phyloP scores from a whole-genome alignment of 192 early-diverging fungal genomes.

The Coemansia furcata region DNA sequence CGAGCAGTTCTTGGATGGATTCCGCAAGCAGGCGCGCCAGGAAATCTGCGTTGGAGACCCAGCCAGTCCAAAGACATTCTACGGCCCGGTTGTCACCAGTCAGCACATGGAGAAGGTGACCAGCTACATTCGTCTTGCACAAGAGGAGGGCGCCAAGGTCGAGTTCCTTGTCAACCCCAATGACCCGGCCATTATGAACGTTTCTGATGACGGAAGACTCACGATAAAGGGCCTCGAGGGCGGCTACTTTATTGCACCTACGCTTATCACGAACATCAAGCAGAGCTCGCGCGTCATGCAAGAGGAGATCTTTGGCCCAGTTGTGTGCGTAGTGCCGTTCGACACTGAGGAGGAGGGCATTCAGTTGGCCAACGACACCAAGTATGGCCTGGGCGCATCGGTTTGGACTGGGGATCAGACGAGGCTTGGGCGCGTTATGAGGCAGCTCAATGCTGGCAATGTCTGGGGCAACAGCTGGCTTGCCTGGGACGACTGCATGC shows the following conservation, averaged over 20 bases:
- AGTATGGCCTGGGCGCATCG: conserved; percentile 73
- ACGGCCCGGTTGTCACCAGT: conserved; percentile 72
- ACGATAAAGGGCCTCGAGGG: conserved; percentile 53
- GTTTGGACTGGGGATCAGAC: conserved; percentile 70
- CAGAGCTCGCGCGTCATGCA: conserved; percentile 55
- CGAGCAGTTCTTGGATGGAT: conserved; percentile 62
- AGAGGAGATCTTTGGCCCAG: conserved; percentile 90
- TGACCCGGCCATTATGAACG: conserved; percentile 18
- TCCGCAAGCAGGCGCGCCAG: conserved; percentile 46
- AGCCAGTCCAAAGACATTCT: conserved; percentile 55
- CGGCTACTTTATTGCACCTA: conserved; percentile 80
- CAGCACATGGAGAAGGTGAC: conserved; percentile 70
- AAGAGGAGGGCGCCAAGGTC: conserved; percentile 59
- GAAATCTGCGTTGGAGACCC: conserved; percentile 71
- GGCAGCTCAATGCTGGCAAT: conserved; percentile 63
- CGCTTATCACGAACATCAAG: conserved; percentile 62
- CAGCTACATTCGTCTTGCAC: conserved; percentile 64
- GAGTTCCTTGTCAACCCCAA: conserved; percentile 46
- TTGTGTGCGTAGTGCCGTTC: conserved; percentile 74
- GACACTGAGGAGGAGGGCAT: conserved; percentile 70
- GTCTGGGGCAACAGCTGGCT: conserved; percentile 83
- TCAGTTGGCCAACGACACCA: conserved; percentile 64
- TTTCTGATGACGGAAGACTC: conserved; percentile 42
- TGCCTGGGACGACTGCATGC: conserved; percentile 69
- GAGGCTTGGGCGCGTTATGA: conserved; percentile 58